Conservation (phyloP, 2,329 filamentous ascomycete genomes). For the Lecanicillium sp. region DNA sequence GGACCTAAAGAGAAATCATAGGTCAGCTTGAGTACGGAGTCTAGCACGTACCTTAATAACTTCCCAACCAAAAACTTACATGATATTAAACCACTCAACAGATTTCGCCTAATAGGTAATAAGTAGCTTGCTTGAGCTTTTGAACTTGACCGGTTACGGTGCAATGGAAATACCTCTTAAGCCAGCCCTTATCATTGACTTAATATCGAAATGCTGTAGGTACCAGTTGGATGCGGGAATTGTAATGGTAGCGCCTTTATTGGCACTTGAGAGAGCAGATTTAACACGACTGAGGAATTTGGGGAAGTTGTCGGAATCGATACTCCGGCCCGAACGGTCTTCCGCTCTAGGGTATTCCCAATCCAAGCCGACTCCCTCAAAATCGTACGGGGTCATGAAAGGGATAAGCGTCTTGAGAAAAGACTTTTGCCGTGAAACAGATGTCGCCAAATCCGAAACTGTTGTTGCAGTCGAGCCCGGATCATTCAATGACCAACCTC, state of each 20-base stretch:
- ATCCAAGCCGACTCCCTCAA: constrained; percentile 10
- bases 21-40: background rate
- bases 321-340: constrained; percentile 25
- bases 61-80: constrained; percentile 13
- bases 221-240: constrained; percentile 20
- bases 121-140: no score
- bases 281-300: constrained; percentile 11
- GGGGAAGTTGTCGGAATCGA: constrained; percentile 26
- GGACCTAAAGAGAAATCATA: no score
- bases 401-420: constrained; percentile 10
- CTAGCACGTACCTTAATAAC: background rate
- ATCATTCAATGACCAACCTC: constrained; percentile 34
- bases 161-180: no score
- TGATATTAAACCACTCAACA: constrained; percentile 30
- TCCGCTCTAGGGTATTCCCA: constrained; percentile 22
- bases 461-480: constrained; percentile 16
- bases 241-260: constrained; percentile 4
- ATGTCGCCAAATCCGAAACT: constrained; percentile 14
- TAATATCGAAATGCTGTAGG: constrained; percentile 19
- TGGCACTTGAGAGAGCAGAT: constrained; percentile 9
- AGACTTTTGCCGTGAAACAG: background rate
- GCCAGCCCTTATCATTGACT: no score
- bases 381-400: constrained; percentile 11
- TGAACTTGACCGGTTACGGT: no score
- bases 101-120: no score